Evolutionary conservation across 1,139 yeast species (phyloP), one percentile per base, ranked within the genome.

Genomic region (Groenewaldozyma sp.): DNA sequence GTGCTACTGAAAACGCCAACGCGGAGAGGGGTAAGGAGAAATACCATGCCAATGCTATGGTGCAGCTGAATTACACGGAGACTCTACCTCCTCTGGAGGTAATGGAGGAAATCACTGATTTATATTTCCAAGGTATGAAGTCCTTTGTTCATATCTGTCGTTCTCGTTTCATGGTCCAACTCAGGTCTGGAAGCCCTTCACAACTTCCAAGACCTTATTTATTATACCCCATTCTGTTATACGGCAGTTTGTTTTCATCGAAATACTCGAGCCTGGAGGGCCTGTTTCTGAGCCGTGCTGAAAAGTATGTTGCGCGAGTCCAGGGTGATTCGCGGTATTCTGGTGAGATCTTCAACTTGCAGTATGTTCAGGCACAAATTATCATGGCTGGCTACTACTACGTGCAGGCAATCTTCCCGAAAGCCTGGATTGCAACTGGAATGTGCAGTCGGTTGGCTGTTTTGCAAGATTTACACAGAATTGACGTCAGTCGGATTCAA

Each of bases 391-490:
- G 47, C 20, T 49, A 47, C 38, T 62, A 59, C 40, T 50, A 50
- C 40, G 43, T 50, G n/a, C 37, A 41, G 22, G 56, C 54, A 16
- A 36, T 40, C 34, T 52, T 59, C 35, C 51, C 57, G 3, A 52
- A 56, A 31, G 62, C 60, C 2, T 59, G 63, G 62, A 37, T 54
- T 19, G 43, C 54, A 13, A 48, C 51, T 4, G 63, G 63, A 3
- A 45, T 47, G 13, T 53, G 58, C 2, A 40, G 49, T 27, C 44
- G 57, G 4, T 50, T 54, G 2, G 44, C 50, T 31, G 41, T 45
- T 10, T 55, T 56, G 54, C 42, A 45, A 36, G 47, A 50, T 31
- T 44, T 54, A 34, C 52, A 53, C 28, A 33, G 34, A 14, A 24
- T 54, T 7, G 59, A 56, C 31, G n/a, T n/a, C n/a, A n/a, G n/a